Conservation (phyloP, 2,329 filamentous ascomycete species). For the Colletotrichum incanum region DNA sequence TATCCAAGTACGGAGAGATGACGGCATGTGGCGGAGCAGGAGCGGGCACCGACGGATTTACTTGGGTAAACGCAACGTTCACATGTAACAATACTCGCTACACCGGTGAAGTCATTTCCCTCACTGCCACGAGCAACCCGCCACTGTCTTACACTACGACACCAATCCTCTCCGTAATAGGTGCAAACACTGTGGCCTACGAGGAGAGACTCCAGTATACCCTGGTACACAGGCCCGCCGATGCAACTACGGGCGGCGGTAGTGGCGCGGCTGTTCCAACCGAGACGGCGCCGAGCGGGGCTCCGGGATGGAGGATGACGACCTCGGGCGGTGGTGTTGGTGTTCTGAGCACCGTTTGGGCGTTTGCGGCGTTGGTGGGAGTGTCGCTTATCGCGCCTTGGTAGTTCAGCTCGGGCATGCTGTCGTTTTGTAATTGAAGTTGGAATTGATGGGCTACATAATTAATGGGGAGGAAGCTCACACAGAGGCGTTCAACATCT, state of each 20-base stretch:
- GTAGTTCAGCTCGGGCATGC: too few relatives aligned
- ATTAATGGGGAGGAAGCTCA: neutral
- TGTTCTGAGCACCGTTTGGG: neutral
- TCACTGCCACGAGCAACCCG: neutral
- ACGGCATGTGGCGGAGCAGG: neutral
- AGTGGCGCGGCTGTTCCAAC: neutral
- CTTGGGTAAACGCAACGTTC: constrained; percentile 1
- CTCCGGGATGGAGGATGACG: neutral
- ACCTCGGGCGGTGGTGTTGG: neutral
- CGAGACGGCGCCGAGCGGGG: neutral
- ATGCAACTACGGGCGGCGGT: neutral
- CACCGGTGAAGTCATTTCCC: neutral
- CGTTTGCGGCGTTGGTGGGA: neutral
- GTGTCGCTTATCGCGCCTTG: neutral
- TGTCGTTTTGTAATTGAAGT: neutral
- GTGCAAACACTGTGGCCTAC: neutral
- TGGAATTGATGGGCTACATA: neutral
- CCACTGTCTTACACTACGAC: neutral
- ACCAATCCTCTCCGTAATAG: neutral
- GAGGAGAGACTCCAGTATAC: neutral
- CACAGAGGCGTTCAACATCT: too few relatives aligned
- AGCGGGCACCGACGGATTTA: neutral
- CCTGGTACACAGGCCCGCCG: constrained; percentile 5
- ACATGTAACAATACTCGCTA: constrained; percentile 16
- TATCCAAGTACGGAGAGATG: neutral